Percentiles rank a stretch among this genome's conserved stretches.
phyloP scores from a whole-genome alignment of 371 early-diverging fungal genomes.

The Dichotomocladium elegans region DNA sequence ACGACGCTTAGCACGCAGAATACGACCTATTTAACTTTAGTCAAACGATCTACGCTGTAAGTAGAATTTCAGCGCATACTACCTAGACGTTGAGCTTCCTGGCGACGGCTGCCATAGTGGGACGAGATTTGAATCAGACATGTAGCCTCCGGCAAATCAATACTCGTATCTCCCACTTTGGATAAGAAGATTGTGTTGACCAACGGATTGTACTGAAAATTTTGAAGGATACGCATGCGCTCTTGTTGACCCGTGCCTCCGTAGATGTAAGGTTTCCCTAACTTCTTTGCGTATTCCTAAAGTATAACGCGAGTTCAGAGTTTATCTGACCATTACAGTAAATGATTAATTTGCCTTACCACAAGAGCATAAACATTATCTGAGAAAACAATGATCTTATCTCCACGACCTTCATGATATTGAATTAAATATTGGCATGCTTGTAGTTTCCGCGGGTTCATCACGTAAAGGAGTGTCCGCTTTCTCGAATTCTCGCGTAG shows the following conservation, averaged over 20 bases:
- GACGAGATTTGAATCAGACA: conserved; percentile 99
- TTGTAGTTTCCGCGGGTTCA: conserved; percentile 99
- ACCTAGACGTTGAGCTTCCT: conserved; percentile 99
- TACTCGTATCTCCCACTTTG: conserved; percentile 99
- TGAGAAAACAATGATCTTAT: conserved; percentile 99
- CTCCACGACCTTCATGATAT: conserved; percentile 95
- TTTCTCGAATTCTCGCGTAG: conserved; percentile 74
- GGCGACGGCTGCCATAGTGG: conserved; percentile 99
- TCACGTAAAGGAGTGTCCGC: conserved; percentile 86
- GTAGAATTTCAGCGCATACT: background rate
- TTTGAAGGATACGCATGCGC: conserved; percentile 92
- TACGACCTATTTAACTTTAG: conserved; percentile 59
- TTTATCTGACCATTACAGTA: background rate
- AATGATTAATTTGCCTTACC: conserved; percentile 34
- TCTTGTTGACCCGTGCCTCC: conserved; percentile 97
- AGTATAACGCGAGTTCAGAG: background rate
- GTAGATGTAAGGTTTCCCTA: conserved; percentile 95
- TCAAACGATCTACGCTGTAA: background rate
- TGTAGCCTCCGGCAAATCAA: conserved; percentile 99
- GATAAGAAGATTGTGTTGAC: conserved; percentile 97
- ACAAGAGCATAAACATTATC: conserved; percentile 98
- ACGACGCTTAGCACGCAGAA: conserved; percentile 97
- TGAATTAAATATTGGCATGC: conserved; percentile 97
- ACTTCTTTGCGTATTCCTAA: conserved; percentile 86
- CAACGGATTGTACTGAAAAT: conserved; percentile 94